Evolutionary conservation across 495 filamentous ascomycete genomes (phyloP), one percentile per base, ranked within the genome.

Genomic region (Pyronema omphalodes): DNA sequence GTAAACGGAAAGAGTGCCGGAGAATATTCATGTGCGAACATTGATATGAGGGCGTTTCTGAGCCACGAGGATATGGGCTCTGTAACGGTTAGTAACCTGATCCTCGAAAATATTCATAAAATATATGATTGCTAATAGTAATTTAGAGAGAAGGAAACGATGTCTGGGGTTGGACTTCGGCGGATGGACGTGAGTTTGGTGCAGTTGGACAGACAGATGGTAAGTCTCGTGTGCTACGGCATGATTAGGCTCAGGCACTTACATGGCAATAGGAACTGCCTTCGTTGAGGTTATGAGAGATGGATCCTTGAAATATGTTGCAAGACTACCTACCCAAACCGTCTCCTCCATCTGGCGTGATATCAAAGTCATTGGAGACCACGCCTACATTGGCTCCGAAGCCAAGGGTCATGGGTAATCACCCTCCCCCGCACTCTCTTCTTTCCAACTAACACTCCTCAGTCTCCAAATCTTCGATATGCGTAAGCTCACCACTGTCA

Each of bases 191-290:
- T 14, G 76, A 79, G 53, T 75, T 79, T 56, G 67, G 73, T 29
- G 74, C 71, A 41, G 70, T 79, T 34, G 74, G 70, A 0, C 76
- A 79, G 53, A 66, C 66, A 11, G 75, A 78, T 43, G 75, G 74
- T 6, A 62, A 74, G 0, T 71, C 74, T 6, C 78, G 78, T 53
- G 68, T 71, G 71, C 68, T 76, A 75, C 0, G 78, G 77, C 76
- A 79, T 77, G 0, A 58, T 9, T 33, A 17, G 9, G 59, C 53
- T 67, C 67, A 29, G 77, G 79, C 51, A 29, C 23, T 29, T 29
- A 29, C 23, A 29, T 29, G 5, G 5, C 23, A 29, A 29, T 5
- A 29, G 77, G 76, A 12, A 62, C 77, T 0, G 71, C 77, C 0
- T 79, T 80, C 55, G 71, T 72, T 56, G 9, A 60, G 61, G 58